Percentiles rank a stretch among this genome's conserved stretches.
Conservation (phyloP, 352 stramenopile genomes). For the Albugo laibachii region DNA sequence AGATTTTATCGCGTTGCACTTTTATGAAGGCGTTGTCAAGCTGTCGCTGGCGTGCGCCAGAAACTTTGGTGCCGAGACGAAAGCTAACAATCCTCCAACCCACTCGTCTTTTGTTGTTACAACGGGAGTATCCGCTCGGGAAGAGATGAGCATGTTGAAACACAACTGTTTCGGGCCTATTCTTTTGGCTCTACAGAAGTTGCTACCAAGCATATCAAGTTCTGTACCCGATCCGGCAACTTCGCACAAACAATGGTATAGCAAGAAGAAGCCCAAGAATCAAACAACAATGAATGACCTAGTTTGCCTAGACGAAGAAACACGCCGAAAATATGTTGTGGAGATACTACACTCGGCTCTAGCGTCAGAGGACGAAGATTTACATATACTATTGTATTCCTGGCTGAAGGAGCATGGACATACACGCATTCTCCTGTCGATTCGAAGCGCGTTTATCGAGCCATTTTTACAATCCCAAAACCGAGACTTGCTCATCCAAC, state of each 20-base stretch:
- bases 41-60: slow-evolving; percentile 56
- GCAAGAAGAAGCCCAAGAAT: too few relatives aligned
- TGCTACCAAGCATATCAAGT: slow-evolving; percentile 1
- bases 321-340: slow-evolving; percentile 34
- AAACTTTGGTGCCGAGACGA: slow-evolving; percentile 17
- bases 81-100: background rate
- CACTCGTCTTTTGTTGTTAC: too few relatives aligned
- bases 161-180: slow-evolving; percentile 33
- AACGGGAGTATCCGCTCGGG: too few relatives aligned
- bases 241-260: slow-evolving; percentile 24
- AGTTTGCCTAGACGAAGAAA: slow-evolving; percentile 28
- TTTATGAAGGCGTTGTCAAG: slow-evolving; percentile 75
- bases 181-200: too few relatives aligned
- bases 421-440: slow-evolving; percentile 26
- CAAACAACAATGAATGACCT: too few relatives aligned
- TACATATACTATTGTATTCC: slow-evolving; percentile 61
- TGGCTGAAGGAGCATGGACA: slow-evolving; percentile 68
- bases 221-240: slow-evolving; percentile 42
- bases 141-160: slow-evolving; percentile 42
- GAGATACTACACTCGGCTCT: slow-evolving; percentile 61
- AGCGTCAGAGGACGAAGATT: slow-evolving; percentile 43
- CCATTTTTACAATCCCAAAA: slow-evolving; percentile 68
- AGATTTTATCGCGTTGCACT: slow-evolving; percentile 57
- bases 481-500: slow-evolving; percentile 64
- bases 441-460: slow-evolving; percentile 60